Conservation (phyloP, 148 eudicot species). For the Vaccinium vitisidaea region DNA sequence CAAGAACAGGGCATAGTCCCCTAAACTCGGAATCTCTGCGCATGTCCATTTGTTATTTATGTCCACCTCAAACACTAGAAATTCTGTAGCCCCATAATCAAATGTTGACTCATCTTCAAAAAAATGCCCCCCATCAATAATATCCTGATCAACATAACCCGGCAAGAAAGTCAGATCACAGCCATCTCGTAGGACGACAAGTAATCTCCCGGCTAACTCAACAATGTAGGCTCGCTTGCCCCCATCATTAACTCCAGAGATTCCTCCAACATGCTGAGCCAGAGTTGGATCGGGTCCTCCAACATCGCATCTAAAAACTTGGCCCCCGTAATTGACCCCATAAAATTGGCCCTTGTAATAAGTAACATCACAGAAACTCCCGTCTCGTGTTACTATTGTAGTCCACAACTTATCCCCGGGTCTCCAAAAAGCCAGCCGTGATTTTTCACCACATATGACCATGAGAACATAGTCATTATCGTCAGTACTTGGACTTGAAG, state of each 20-base stretch:
- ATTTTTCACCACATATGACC: background rate
- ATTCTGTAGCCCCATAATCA: background rate
- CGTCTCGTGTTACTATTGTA: background rate
- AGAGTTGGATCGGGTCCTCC: background rate
- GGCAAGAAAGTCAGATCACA: background rate
- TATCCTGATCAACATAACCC: too few species aligned
- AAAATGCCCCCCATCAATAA: too few species aligned
- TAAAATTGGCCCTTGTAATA: background rate
- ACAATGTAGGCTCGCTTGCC: background rate
- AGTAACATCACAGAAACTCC: background rate
- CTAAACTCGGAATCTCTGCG: background rate
- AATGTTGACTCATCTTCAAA: too few species aligned
- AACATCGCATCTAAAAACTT: constrained; percentile 1
- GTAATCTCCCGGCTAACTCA: background rate
- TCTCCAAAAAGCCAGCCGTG: background rate
- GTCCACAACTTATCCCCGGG: background rate
- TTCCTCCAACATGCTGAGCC: background rate
- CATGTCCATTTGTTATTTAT: background rate
- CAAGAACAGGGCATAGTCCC: background rate
- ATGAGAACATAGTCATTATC: background rate
- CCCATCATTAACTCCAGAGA: too few species aligned
- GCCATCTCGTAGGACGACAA: background rate
- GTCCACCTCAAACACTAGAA: background rate
- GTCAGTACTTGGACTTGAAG: background rate
- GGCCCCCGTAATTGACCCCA: background rate